These are phyloP conservation scores for Gynandropsis gynandra DNA, from an alignment of 345 rosid species.

Conservation along the genomic window DNA sequence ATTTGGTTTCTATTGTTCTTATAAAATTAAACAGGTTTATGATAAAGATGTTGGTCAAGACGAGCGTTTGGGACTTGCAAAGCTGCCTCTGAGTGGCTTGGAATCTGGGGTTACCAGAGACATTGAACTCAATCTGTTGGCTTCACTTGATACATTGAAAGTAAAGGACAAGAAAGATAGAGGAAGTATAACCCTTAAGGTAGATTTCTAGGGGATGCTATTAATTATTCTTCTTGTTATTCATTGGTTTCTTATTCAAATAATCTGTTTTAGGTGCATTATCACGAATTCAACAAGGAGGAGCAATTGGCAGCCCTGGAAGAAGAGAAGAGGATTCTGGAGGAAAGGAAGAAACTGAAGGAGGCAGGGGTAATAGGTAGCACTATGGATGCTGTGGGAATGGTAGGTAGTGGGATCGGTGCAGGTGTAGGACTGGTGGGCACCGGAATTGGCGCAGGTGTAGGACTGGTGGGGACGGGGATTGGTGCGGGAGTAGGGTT, in stretches of 20 bases:
- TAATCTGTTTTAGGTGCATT: constrained; percentile 37
- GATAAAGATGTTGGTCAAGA: constrained; percentile 96
- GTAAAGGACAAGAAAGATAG: constrained; percentile 94
- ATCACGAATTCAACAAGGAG: constrained; percentile 77
- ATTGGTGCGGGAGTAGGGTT: constrained; percentile 68
- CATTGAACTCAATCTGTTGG: constrained; percentile 55
- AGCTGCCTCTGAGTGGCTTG: constrained; percentile 54
- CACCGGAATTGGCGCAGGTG: constrained; percentile 57
- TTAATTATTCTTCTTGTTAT: constrained; percentile 15
- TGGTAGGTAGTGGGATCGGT: too few relatives aligned
- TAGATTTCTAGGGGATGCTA: constrained; percentile 25
- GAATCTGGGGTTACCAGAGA: constrained; percentile 46
- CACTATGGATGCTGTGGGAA: constrained; percentile 69
- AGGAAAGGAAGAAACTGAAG: constrained; percentile 76
- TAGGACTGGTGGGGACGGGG: constrained; percentile 69
- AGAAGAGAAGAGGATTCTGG: constrained; percentile 80
- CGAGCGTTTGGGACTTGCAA: constrained; percentile 74
- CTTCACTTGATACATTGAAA: constrained; percentile 89
- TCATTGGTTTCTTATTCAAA: background rate
- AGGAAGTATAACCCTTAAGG: constrained; percentile 82
- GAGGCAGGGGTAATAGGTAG: constrained; percentile 94
- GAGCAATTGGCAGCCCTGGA: constrained; percentile 81
- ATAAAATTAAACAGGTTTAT: constrained; percentile 48
- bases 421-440: constrained; percentile 46
- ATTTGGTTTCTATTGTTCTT: background rate